These are phyloP conservation scores for Boletus smithii DNA, from an alignment of 1,284 basidiomycete species.

Conservation along the genomic window DNA sequence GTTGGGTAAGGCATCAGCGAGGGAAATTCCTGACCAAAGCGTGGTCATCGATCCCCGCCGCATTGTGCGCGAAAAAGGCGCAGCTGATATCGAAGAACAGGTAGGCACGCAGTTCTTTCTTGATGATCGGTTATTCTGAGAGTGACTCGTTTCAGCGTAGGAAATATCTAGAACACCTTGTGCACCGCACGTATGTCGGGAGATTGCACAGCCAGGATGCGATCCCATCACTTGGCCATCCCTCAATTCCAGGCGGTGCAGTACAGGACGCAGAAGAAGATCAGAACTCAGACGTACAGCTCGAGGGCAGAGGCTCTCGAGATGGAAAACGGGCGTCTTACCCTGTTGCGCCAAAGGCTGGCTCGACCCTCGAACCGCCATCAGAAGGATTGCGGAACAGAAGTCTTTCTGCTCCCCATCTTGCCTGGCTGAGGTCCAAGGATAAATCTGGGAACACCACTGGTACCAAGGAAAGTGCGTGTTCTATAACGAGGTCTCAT, in stretches of 20 bases:
- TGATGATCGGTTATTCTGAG: neutral
- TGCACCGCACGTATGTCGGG: constrained; percentile 62
- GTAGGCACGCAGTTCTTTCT: constrained; percentile 39
- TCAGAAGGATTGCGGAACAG: constrained; percentile 47
- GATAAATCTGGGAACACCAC: constrained; percentile 15
- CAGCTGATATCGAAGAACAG: constrained; percentile 56
- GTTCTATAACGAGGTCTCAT: constrained; percentile 10
- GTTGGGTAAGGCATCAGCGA: constrained; percentile 66
- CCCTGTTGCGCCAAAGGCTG: constrained; percentile 6
- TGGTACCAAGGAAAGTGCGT: constrained; percentile 13
- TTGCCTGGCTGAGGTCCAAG: constrained; percentile 57
- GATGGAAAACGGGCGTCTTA: constrained; percentile 27
- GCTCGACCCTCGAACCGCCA: constrained; percentile 19
- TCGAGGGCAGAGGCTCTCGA: constrained; percentile 6
- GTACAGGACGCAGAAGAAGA: neutral
- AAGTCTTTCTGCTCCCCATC: constrained; percentile 69
- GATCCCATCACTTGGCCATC: constrained; percentile 8
- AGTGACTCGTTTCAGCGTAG: constrained; percentile 45
- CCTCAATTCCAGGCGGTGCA: neutral
- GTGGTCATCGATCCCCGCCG: constrained; percentile 61
- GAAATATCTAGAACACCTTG: constrained; percentile 68
- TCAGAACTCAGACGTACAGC: constrained; percentile 3
- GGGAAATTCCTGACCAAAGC: constrained; percentile 65
- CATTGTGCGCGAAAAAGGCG: constrained; percentile 48
- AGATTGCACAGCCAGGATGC: constrained; percentile 75